Conservation (phyloP, 805 yeast species). For the Hanseniaspora thailandica region DNA sequence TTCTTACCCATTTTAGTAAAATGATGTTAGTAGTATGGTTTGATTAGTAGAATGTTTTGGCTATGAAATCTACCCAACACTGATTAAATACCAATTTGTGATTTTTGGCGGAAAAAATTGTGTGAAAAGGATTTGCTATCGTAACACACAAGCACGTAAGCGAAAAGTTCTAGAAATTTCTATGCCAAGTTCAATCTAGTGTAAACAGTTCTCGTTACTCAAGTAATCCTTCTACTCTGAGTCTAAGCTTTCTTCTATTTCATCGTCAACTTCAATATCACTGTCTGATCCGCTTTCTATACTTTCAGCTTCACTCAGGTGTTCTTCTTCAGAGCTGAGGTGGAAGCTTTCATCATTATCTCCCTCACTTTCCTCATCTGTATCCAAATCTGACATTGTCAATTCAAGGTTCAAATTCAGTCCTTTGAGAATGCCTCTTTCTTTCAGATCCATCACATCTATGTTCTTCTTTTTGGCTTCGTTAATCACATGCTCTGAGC, state of each 20-base stretch:
- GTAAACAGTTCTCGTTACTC: no score
- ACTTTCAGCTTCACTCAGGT: not conserved
- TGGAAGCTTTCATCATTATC: conserved; percentile 1
- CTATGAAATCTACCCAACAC: no score
- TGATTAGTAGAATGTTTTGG: no score
- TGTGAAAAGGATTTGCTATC: no score
- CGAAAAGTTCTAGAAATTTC: not conserved
- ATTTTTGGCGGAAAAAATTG: no score
- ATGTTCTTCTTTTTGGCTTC: conserved; percentile 3
- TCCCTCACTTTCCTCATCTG: not conserved
- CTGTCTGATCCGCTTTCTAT: not conserved
- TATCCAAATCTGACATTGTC: conserved; percentile 3
- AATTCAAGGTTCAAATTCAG: not conserved
- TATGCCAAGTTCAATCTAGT: no score
- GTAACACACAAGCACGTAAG: no score
- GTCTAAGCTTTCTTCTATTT: conserved; percentile 9
- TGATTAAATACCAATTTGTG: no score
- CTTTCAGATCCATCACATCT: conserved; percentile 3
- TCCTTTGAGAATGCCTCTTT: conserved; percentile 2
- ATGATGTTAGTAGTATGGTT: not conserved
- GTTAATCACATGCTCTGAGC: not conserved
- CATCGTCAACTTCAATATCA: conserved; percentile 13
- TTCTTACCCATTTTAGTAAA: conserved; percentile 24
- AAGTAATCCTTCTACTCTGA: not conserved
- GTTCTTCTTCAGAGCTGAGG: not conserved